These are phyloP conservation scores for Ceratobasidium sp. DNA, from an alignment of 1,284 basidiomycete species.

Conservation along the genomic window DNA sequence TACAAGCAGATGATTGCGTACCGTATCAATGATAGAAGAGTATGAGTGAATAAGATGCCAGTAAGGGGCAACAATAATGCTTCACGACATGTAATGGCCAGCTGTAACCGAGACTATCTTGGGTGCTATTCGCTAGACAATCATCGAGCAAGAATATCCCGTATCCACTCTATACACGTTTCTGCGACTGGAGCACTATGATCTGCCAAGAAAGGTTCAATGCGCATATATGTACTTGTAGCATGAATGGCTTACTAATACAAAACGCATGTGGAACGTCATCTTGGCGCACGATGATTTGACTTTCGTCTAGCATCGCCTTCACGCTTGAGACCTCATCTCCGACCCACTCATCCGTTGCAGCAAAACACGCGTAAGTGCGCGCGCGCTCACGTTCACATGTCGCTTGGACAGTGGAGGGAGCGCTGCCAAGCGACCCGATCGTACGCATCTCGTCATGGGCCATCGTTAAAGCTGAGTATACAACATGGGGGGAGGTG, in stretches of 20 bases:
- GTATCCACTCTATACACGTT: constrained; percentile 15
- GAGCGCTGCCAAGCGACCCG: constrained; percentile 58
- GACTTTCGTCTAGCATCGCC: constrained; percentile 45
- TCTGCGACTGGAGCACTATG: constrained; percentile 19
- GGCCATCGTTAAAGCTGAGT: constrained; percentile 65
- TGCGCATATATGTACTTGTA: neutral
- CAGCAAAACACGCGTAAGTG: constrained; percentile 62
- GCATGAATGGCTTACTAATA: constrained; percentile 60
- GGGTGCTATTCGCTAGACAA: no score
- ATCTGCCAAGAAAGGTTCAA: constrained; percentile 5
- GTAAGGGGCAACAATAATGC: no score
- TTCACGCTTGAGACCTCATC: constrained; percentile 47
- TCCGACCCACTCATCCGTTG: constrained; percentile 69
- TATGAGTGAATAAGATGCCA: no score
- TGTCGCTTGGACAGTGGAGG: constrained; percentile 52
- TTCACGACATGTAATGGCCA: no score
- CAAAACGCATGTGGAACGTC: constrained; percentile 72
- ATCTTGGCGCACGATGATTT: constrained; percentile 58
- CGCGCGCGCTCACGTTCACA: constrained; percentile 21
- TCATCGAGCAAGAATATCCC: neutral
- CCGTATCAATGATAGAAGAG: no score
- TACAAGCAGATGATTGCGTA: no score
- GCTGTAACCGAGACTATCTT: no score
- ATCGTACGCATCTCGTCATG: constrained; percentile 70
- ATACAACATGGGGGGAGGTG: constrained; percentile 60